Evolutionary conservation across 345 rosid species (phyloP), one percentile per base, ranked within the genome.

Genomic region (Bruguiera sexangula): DNA sequence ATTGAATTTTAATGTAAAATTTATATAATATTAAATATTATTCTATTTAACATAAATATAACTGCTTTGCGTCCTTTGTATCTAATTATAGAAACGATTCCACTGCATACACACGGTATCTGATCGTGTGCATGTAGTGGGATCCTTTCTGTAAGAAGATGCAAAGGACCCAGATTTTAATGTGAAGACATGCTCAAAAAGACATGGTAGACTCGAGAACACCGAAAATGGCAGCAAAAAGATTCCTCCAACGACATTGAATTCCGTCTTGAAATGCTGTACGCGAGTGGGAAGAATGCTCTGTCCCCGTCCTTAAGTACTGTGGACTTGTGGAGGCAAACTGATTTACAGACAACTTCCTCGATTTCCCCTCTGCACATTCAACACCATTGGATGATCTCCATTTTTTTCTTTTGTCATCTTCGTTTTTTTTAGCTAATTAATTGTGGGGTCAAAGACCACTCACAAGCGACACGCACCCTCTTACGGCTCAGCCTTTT

Each of bases 401-500:
- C 8, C 16, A 30, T 59, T 4, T 13, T 24, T 26, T 9, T 4
- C 4, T 29, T 30, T 3, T 18, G 13, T 37, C 19, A 31, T 2
- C 2, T 50, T 74, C 13, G 30, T 59, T 43, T 22, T n/a, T 16
- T 6, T 6, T 51, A 9, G 36, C 71, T 11, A 60, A 54, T 79
- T 43, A 63, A 39, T 2, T 58, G 78, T 78, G 81, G 83, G 81
- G 79, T 74, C 83, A 29, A 59, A 13, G 16, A 43, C 50, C 16
- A 11, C 64, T 64, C 57, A 52, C 52, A 21, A 29, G 34, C 54
- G 21, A 30, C 36, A 32, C 1, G 3, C 27, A 55, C 65, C 56
- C 57, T 1, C 60, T 62, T 59, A 57, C 48, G 80, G 70, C 72
- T 73, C 81, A 79, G 84, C 71, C 78, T 76, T 77, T 77, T 83